Evolutionary conservation across 176 grass and related monocot species (phyloP).

Genomic region (Hordeum marinum): DNA sequence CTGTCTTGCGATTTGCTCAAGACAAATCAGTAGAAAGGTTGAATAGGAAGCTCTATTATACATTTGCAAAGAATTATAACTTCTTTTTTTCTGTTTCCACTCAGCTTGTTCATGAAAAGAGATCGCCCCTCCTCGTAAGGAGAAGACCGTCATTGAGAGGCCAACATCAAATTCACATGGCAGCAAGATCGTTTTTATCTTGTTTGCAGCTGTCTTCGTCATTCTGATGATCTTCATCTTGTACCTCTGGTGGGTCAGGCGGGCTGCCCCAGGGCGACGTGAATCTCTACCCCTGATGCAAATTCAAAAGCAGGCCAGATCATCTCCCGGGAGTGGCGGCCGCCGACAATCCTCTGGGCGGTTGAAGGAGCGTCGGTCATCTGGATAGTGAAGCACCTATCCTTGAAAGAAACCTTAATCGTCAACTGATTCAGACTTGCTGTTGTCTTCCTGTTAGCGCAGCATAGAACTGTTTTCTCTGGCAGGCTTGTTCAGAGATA

Average conservation of each 20-base stretch:
- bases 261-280: neutral
- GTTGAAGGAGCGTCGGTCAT: neutral
- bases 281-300: neutral
- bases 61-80: neutral
- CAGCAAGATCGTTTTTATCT: neutral
- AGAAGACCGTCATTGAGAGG: neutral
- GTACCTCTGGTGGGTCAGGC: neutral
- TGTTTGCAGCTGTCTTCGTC: neutral
- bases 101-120: neutral
- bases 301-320: neutral
- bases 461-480: neutral
- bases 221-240: neutral
- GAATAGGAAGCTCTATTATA: neutral
- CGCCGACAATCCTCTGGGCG: neutral
- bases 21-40: neutral
- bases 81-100: neutral
- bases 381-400: neutral
- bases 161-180: neutral
- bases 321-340: neutral
- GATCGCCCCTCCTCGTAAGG: neutral
- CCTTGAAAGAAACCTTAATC: neutral
- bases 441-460: neutral
- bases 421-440: neutral
- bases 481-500: neutral
- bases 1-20: neutral